These are phyloP conservation scores for Dactylellina drechsleri DNA, from an alignment of 2,329 filamentous ascomycete genomes.

Conservation along the genomic window DNA sequence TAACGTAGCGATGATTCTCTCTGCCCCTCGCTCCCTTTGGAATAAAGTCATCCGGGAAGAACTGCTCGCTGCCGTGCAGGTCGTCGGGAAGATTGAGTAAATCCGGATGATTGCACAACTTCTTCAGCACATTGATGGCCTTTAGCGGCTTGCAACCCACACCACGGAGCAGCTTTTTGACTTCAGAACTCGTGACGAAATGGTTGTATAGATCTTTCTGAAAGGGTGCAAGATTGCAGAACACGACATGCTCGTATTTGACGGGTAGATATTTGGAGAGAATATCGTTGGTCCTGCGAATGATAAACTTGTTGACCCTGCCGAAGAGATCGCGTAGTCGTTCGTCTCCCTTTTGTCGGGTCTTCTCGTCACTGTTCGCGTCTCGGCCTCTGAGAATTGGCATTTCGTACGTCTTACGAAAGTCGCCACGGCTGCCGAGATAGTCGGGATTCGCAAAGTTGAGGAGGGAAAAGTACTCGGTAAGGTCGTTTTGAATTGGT, in stretches of 20 bases:
- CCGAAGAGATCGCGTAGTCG: conserved; percentile 81
- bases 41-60: conserved; percentile 86
- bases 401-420: conserved; percentile 91
- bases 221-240: conserved; percentile 93
- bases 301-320: conserved; percentile 98
- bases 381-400: conserved; percentile 92
- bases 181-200: conserved; percentile 94
- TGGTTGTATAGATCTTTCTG: conserved; percentile 95
- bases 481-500: conserved; percentile 97
- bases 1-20: conserved; percentile 80
- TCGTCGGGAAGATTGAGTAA: conserved; percentile 84
- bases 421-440: conserved; percentile 86
- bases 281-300: conserved; percentile 96
- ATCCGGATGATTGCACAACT: conserved; percentile 97
- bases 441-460: conserved; percentile 96
- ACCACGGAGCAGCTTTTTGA: conserved; percentile 87
- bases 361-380: conserved; percentile 83
- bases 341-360: conserved; percentile 83
- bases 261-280: conserved; percentile 96
- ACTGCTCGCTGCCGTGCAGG: conserved; percentile 83
- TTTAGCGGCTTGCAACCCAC: conserved; percentile 97
- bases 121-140: conserved; percentile 95
- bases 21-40: conserved; percentile 87
- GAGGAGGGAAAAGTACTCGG: conserved; percentile 94
- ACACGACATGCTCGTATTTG: conserved; percentile 99